phyloP scores from a whole-genome alignment of 2,329 filamentous ascomycete genomes.

The Rosellinia necatrix region DNA sequence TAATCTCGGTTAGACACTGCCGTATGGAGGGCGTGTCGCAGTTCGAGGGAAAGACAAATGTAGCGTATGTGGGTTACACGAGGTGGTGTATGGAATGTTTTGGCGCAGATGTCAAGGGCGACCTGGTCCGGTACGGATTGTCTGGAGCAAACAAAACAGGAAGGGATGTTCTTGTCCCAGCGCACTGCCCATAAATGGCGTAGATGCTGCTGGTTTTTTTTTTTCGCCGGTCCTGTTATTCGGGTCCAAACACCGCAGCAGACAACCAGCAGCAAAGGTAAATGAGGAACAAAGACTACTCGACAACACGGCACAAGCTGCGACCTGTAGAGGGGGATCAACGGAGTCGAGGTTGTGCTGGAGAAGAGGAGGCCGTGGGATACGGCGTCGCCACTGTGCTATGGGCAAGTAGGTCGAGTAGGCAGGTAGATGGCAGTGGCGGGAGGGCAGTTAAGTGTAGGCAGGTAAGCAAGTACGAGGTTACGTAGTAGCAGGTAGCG shows the following conservation, averaged over 20 bases:
- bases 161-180: slow-evolving; percentile 15
- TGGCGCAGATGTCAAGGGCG: slow-evolving; percentile 21
- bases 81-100: slow-evolving; percentile 1
- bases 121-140: slow-evolving; percentile 13
- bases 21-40: slow-evolving; percentile 4
- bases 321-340: too few relatives aligned
- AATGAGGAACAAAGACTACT: not conserved
- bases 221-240: not conserved
- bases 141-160: slow-evolving; percentile 11
- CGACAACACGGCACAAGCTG: too few relatives aligned
- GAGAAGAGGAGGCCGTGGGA: too few relatives aligned
- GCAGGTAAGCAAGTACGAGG: too few relatives aligned
- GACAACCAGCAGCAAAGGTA: not conserved
- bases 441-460: not conserved
- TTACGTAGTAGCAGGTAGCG: too few relatives aligned
- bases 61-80: slow-evolving; percentile 17
- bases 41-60: slow-evolving; percentile 23
- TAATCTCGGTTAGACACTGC: slow-evolving; percentile 21
- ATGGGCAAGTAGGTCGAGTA: too few relatives aligned
- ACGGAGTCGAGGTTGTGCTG: too few relatives aligned
- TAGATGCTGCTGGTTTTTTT: slow-evolving; percentile 11
- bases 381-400: too few relatives aligned
- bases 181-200: slow-evolving; percentile 1
- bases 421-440: not conserved
- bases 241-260: not conserved